Percentiles rank a stretch among this genome's conserved stretches.
Conservation (phyloP, 2,329 filamentous ascomycete genomes). For the Dendrostoma leiphaemia region DNA sequence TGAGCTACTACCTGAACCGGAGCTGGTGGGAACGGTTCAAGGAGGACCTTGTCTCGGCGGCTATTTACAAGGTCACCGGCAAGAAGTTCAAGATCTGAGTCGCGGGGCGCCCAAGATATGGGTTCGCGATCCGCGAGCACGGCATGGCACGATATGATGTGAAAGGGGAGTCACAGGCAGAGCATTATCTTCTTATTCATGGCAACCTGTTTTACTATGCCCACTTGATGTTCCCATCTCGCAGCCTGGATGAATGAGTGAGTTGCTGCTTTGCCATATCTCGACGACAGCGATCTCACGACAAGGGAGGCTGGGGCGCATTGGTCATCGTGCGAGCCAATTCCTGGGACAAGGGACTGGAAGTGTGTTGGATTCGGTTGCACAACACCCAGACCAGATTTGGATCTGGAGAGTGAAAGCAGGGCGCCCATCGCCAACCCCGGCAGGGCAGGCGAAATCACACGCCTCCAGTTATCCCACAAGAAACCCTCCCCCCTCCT, state of each 20-base stretch:
- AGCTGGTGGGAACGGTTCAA: slow-evolving; percentile 76
- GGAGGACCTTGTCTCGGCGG: slow-evolving; percentile 59
- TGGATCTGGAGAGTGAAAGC: too few species aligned
- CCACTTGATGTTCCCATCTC: not conserved
- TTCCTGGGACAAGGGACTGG: too few species aligned
- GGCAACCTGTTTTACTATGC: slow-evolving; percentile 6
- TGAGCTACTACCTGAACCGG: slow-evolving; percentile 87
- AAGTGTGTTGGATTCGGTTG: too few species aligned
- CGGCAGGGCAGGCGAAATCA: too few species aligned
- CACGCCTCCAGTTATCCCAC: too few species aligned
- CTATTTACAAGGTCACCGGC: slow-evolving; percentile 64
- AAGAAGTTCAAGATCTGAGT: slow-evolving; percentile 55
- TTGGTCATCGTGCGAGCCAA: too few species aligned
- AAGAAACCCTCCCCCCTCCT: too few species aligned
- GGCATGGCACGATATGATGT: not conserved
- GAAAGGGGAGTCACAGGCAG: too few species aligned
- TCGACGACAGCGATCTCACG: not conserved
- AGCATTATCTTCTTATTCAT: slow-evolving; percentile 13
- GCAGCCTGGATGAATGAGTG: not conserved
- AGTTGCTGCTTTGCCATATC: not conserved
- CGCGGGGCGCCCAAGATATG: too few species aligned
- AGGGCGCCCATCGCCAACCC: too few species aligned
- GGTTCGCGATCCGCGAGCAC: not conserved
- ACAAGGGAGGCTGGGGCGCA: too few species aligned
- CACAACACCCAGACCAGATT: too few species aligned